These are phyloP conservation scores for Erigeron philadelphicus DNA, from an alignment of 140 eudicot genomes.

Conservation along the genomic window DNA sequence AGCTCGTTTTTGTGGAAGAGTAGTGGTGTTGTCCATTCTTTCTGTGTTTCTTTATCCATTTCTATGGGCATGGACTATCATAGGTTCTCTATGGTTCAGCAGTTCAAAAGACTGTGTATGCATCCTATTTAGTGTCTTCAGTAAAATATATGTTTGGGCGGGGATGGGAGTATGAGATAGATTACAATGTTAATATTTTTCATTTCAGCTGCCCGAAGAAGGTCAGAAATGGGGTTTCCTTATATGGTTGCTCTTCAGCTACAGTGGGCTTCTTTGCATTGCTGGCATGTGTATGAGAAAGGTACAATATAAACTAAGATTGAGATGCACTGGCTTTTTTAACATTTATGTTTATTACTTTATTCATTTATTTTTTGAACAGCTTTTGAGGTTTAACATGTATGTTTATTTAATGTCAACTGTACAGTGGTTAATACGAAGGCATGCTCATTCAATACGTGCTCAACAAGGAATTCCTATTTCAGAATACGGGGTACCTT, in stretches of 20 bases:
- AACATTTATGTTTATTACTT: slow-evolving; percentile 5
- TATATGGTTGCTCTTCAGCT: slow-evolving; percentile 95
- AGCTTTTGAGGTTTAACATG: not conserved
- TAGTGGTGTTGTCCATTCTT: slow-evolving; percentile 72
- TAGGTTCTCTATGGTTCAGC: slow-evolving; percentile 87
- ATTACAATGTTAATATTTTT: not conserved
- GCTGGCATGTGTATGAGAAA: slow-evolving; percentile 64
- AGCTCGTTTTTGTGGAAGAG: slow-evolving; percentile 86
- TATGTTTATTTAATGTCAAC: slow-evolving; percentile 1
- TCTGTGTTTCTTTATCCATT: slow-evolving; percentile 74
- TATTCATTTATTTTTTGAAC: too few species aligned
- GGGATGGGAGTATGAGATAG: not conserved
- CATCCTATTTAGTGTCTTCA: not conserved
- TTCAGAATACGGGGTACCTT: slow-evolving; percentile 80
- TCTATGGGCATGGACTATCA: slow-evolving; percentile 87
- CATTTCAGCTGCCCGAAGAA: slow-evolving; percentile 83
- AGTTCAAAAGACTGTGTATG: slow-evolving; percentile 79
- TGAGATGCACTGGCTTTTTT: not conserved
- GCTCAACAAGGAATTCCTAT: slow-evolving; percentile 95
- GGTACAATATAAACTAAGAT: slow-evolving; percentile 34
- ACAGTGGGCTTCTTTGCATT: slow-evolving; percentile 79
- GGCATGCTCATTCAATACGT: slow-evolving; percentile 77
- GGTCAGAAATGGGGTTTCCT: slow-evolving; percentile 98
- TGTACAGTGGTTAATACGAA: slow-evolving; percentile 83
- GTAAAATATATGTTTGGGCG: not conserved